Evolutionary conservation across 768 basidiomycete species (phyloP), one percentile per base, ranked within the genome.

Genomic region (Lactarius deliciosus): DNA sequence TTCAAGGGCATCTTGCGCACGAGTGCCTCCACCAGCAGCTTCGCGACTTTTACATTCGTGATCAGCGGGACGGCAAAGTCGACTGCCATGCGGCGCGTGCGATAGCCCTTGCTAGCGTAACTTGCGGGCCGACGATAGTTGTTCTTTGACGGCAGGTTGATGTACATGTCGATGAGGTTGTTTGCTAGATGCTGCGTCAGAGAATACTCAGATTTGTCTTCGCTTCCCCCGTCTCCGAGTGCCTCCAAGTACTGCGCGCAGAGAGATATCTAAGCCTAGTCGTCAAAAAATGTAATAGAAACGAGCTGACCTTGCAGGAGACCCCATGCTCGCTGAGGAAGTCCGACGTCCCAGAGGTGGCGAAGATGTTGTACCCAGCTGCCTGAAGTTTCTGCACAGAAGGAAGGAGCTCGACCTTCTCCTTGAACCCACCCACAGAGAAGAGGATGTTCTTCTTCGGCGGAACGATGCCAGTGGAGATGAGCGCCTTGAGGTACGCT

Each of bases 41-140:
- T 99, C 64, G 96, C 96, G 74, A 94, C 95, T 81, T 99, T 99
- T 80, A 99, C 91, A 76, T 99, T 98, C 54, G 96, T 98, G 75
- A 98, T 94, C 60, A 98, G 83, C 1, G 97, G 97, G 40, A 98
- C 89, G 36, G 96, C 97, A 73, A 96, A 98, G 77, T 99, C 97
- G 70, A 99, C 95, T 7, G 97, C 97, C 95, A 98, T 96, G 60
- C 97, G 91, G 72, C 97, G 91, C 36, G 96, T 96, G 67, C 88
- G 87, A 77, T 98, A 98, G 9, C 97, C 97, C 75, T 97, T 96
- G 77, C 94, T 97, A 61, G 94, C 86, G 76, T 98, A 99, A 77
- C 89, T 96, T 16, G 97, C 96, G 7, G 97, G 97, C 22, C 97
- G 91, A 65, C 97, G 91, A 78, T 93, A 98, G 75, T 94, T 86